phyloP scores from a whole-genome alignment of 2,329 filamentous ascomycete genomes.

The Amauroascus niger region DNA sequence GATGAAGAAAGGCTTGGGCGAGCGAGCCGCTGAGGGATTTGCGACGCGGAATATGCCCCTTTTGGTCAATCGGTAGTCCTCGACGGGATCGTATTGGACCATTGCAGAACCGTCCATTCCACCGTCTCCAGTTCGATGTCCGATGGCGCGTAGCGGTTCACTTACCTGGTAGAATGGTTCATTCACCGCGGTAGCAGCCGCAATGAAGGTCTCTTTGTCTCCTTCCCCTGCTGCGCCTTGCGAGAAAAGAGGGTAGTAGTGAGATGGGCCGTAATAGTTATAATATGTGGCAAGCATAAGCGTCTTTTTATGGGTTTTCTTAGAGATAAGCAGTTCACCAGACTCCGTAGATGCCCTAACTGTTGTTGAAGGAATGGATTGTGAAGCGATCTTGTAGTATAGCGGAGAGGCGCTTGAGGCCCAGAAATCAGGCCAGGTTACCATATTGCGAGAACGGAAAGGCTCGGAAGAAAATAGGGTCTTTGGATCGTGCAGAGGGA shows the following conservation, averaged over 20 bases:
- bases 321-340: constrained; percentile 40
- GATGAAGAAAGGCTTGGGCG: constrained; percentile 32
- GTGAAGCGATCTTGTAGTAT: constrained; percentile 33
- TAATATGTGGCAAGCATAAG: constrained; percentile 43
- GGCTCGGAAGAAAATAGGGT: constrained; percentile 34
- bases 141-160: constrained; percentile 28
- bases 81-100: constrained; percentile 31
- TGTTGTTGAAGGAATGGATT: constrained; percentile 20
- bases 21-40: constrained; percentile 23
- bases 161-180: constrained; percentile 37
- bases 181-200: constrained; percentile 35
- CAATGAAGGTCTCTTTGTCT: constrained; percentile 44
- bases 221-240: constrained; percentile 43
- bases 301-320: constrained; percentile 33
- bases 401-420: constrained; percentile 30
- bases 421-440: constrained; percentile 44
- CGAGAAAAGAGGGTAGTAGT: constrained; percentile 40
- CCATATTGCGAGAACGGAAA: constrained; percentile 34
- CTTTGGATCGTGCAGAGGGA: constrained; percentile 37
- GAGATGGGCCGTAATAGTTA: constrained; percentile 39
- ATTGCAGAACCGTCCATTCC: constrained; percentile 31
- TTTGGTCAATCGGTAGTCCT: constrained; percentile 24
- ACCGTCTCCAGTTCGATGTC: constrained; percentile 22
- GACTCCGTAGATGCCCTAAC: constrained; percentile 32
- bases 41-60: constrained; percentile 23